Evolutionary conservation across 2,329 filamentous ascomycete genomes (phyloP), one percentile per base, ranked within the genome.

Genomic region (Diaporthe australafricana): DNA sequence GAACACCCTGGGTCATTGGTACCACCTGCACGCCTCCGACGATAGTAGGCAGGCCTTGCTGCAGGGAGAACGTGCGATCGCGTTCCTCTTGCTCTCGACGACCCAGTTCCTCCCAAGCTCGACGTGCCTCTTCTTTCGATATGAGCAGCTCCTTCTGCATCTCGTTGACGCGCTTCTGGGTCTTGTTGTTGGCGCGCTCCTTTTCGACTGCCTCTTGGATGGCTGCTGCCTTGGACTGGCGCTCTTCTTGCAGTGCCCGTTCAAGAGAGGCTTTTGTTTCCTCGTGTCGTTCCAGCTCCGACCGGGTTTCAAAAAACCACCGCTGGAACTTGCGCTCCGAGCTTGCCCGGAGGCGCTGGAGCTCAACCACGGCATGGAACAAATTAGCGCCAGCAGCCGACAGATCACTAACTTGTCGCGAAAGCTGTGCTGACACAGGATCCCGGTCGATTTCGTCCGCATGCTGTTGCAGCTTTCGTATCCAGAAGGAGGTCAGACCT

Each of bases 291-390:
- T 98, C 96, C 75, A 97, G 90, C 76, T 98, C 95, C 40, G 92
- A 89, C 66, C 95, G 89, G 9, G 95, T 98, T 80, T 99, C 96
- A 77, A 97, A 98, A 83, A 98, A 98, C 96, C 96, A 99, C 65
- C 96, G 90, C 83, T 99, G 96, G 77, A 99, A 99, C 80, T 98
- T 98, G 75, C 96, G 91, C 82, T 99, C 96, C 0, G 96, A 98
- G 70, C 95, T 98, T 47, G 96, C 96, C 53, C 96, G 93, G 32
- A 99, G 87, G 38, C 96, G 92, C 81, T 99, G 96, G 56, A 99
- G 86, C 82, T 99, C 96, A 4, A 99, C 96, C 0, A 99, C 95
- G 12, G 96, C 96, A 80, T 99, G 96, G 81, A 99, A 99, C 0
- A 99, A 87, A 77, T 99, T 99, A 6, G 96, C 96, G 16, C 96